A percentile compares a stretch with the other conserved stretches of the same genome.
phyloP scores from a whole-genome alignment of 1,139 yeast species.

The Candida anutae region DNA sequence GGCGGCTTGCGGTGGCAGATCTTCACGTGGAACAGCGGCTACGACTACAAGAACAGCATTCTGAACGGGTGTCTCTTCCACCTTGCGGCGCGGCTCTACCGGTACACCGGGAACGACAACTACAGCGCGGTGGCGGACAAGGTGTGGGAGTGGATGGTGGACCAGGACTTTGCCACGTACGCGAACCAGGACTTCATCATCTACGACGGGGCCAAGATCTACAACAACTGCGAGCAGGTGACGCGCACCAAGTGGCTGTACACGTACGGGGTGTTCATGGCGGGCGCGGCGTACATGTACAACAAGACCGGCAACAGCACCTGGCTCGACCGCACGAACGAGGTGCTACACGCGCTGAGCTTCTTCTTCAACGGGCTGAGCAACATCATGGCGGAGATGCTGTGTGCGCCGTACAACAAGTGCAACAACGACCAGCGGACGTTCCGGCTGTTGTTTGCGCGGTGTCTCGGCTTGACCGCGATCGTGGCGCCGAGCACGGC shows the following conservation, averaged over 20 bases:
- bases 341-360: constrained; percentile 43
- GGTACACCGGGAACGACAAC: constrained; percentile 68
- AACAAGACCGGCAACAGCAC: constrained; percentile 58
- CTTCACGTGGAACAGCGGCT: constrained; percentile 90
- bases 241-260: constrained; percentile 76
- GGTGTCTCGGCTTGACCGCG: constrained; percentile 73
- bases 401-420: constrained; percentile 45
- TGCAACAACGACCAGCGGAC: constrained; percentile 90
- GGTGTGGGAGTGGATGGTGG: constrained; percentile 77
- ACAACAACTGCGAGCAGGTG: constrained; percentile 53
- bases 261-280: constrained; percentile 71
- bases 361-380: constrained; percentile 44
- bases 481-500: constrained; percentile 58
- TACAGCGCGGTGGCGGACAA: constrained; percentile 76
- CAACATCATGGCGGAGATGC: constrained; percentile 65
- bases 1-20: constrained; percentile 98
- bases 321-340: constrained; percentile 60
- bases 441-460: constrained; percentile 73
- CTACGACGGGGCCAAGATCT: constrained; percentile 71
- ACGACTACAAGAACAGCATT: constrained; percentile 84
- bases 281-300: constrained; percentile 80
- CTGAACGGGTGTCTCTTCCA: constrained; percentile 88
- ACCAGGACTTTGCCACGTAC: constrained; percentile 47
- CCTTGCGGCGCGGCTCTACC: constrained; percentile 77
- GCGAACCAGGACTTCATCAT: constrained; percentile 35